phyloP scores from a whole-genome alignment of 257 asterid genomes.

The Solanum peruvianum region DNA sequence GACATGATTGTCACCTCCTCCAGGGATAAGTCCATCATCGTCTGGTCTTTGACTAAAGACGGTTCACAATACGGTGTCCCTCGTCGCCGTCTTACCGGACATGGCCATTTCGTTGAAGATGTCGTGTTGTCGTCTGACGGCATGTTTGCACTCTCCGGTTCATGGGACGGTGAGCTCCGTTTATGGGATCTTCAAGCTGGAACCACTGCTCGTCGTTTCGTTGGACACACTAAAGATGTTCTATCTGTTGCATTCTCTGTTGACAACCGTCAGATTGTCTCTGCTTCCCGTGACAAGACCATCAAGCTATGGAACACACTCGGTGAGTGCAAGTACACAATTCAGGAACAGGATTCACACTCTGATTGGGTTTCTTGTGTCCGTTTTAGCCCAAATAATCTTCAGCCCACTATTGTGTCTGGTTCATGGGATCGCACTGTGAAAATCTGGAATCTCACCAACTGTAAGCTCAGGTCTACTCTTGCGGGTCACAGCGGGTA shows the following conservation, averaged over 20 bases:
- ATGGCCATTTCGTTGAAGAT: constrained; percentile 67
- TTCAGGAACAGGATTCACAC: constrained; percentile 46
- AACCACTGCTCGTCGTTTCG: constrained; percentile 65
- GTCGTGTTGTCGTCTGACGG: constrained; percentile 87
- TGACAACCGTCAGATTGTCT: constrained; percentile 13
- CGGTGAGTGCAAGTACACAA: constrained; percentile 50
- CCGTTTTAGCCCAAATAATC: constrained; percentile 44
- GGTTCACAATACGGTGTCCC: constrained; percentile 7
- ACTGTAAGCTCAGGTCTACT: constrained; percentile 39
- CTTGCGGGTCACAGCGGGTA: constrained; percentile 11
- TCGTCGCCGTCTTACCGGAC: constrained; percentile 21
- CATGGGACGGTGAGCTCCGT: constrained; percentile 90
- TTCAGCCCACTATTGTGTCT: constrained; percentile 53
- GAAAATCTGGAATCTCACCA: constrained; percentile 58
- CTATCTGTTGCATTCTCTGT: constrained; percentile 72
- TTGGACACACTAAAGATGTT: constrained; percentile 82
- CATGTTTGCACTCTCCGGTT: constrained; percentile 84
- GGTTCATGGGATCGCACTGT: constrained; percentile 68
- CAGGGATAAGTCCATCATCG: constrained; percentile 16
- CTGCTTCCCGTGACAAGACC: constrained; percentile 12
- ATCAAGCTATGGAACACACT: constrained; percentile 23
- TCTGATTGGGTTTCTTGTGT: constrained; percentile 72
- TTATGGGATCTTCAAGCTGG: constrained; percentile 81
- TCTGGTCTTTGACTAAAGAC: constrained; percentile 12
- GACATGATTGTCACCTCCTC: constrained; percentile 16